These are phyloP conservation scores for Fusarium papillatum DNA, from an alignment of 2,329 filamentous ascomycete genomes.

Conservation along the genomic window DNA sequence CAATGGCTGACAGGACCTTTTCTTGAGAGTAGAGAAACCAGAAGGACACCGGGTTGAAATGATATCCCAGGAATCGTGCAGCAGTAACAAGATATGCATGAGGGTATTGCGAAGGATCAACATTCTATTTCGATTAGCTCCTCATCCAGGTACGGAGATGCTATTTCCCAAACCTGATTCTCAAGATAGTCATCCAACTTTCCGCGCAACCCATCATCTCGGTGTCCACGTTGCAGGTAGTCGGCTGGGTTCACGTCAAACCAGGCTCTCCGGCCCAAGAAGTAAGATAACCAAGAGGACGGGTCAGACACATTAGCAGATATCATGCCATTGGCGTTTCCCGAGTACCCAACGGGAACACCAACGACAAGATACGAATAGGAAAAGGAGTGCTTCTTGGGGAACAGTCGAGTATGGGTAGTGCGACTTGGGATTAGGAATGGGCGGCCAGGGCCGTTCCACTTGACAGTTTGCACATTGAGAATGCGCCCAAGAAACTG, in stretches of 20 bases:
- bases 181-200: constrained; percentile 74
- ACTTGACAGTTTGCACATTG: not conserved
- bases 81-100: constrained; percentile 80
- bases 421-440: constrained; percentile 76
- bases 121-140: constrained; percentile 57
- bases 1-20: constrained; percentile 71
- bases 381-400: constrained; percentile 75
- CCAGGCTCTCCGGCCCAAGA: constrained; percentile 59
- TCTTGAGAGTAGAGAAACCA: constrained; percentile 80
- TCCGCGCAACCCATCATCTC: constrained; percentile 67
- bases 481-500: not conserved
- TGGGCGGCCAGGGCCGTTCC: constrained; percentile 47
- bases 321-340: constrained; percentile 67
- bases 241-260: constrained; percentile 71
- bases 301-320: constrained; percentile 55
- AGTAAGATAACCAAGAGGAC: constrained; percentile 43
- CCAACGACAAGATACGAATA: constrained; percentile 81
- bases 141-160: not conserved
- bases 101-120: constrained; percentile 72
- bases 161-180: constrained; percentile 61
- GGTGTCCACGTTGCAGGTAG: constrained; percentile 70
- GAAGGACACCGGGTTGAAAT: constrained; percentile 83
- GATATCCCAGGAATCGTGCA: constrained; percentile 76
- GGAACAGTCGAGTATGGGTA: constrained; percentile 76
- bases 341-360: constrained; percentile 74